These are phyloP conservation scores for Colletotrichum camelliae DNA, from an alignment of 2,329 filamentous ascomycete genomes.

Conservation along the genomic window DNA sequence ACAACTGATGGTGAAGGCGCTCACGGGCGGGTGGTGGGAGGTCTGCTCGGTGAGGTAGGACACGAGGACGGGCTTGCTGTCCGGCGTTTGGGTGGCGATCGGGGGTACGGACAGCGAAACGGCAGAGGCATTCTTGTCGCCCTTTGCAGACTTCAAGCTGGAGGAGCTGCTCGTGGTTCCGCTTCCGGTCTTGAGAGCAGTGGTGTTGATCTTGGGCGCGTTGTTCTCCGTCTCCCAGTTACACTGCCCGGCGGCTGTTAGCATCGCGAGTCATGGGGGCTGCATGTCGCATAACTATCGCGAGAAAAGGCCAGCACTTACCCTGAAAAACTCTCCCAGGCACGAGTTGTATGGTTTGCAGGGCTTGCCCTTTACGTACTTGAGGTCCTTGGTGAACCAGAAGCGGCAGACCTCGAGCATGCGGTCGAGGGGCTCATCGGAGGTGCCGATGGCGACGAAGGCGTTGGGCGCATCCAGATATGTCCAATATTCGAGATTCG, in stretches of 20 bases:
- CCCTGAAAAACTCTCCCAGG: slow-evolving; percentile 95
- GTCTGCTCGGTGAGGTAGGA: slow-evolving; percentile 98
- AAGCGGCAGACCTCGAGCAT: slow-evolving; percentile 95
- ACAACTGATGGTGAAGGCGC: slow-evolving; percentile 92
- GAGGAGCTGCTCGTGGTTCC: slow-evolving; percentile 49
- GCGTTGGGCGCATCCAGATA: slow-evolving; percentile 95
- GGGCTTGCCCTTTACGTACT: slow-evolving; percentile 97
- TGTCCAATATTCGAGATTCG: slow-evolving; percentile 99
- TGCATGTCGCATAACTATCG: not conserved
- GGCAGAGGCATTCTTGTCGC: slow-evolving; percentile 51
- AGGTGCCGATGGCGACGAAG: slow-evolving; percentile 83
- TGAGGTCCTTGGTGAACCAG: slow-evolving; percentile 99
- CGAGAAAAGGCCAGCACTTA: slow-evolving; percentile 47
- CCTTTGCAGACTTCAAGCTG: slow-evolving; percentile 49
- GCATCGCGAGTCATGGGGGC: not conserved
- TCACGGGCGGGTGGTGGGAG: slow-evolving; percentile 96
- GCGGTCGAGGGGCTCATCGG: slow-evolving; percentile 87
- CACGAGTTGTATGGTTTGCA: slow-evolving; percentile 99
- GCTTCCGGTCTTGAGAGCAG: slow-evolving; percentile 42
- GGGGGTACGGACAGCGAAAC: slow-evolving; percentile 58
- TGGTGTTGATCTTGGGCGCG: slow-evolving; percentile 67
- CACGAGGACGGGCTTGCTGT: slow-evolving; percentile 70
- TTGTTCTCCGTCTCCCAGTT: slow-evolving; percentile 93
- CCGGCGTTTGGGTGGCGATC: slow-evolving; percentile 45
- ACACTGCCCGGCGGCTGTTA: slow-evolving; percentile 62